A percentile compares a stretch with the other conserved stretches of the same genome.
phyloP scores from a whole-genome alignment of 129 eudicot genomes.

The Escallonia herrerae region DNA sequence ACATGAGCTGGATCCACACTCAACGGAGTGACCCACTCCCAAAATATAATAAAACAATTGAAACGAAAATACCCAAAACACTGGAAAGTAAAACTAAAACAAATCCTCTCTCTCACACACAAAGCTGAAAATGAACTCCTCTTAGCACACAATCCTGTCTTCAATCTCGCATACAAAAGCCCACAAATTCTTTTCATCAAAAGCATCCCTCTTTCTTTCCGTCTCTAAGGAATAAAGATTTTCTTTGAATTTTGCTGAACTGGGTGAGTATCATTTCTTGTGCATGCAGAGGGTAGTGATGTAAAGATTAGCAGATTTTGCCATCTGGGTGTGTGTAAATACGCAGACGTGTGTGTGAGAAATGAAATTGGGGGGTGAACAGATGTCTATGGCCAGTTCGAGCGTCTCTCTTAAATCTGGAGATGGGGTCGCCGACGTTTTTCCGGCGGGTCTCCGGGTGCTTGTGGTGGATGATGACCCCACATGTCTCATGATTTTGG shows the following conservation, averaged over 20 bases:
- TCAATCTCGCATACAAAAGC: constrained; percentile 15
- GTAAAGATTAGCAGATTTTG: too few relatives aligned
- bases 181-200: not conserved
- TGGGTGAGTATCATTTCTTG: not conserved
- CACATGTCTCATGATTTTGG: constrained; percentile 73
- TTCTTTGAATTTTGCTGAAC: not conserved
- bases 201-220: constrained; percentile 4
- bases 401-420: constrained; percentile 48
- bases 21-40: constrained; percentile 62
- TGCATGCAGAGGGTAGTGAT: too few relatives aligned
- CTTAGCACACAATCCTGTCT: constrained; percentile 46
- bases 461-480: constrained; percentile 95
- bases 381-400: constrained; percentile 40
- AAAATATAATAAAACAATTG: not conserved
- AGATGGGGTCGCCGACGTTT: constrained; percentile 49
- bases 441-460: constrained; percentile 90
- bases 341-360: constrained; percentile 5
- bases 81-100: constrained; percentile 1
- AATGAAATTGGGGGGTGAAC: constrained; percentile 45
- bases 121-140: constrained; percentile 20
- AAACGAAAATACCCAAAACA: constrained; percentile 1
- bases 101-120: not conserved
- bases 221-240: too few relatives aligned
- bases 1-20: constrained; percentile 97
- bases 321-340: too few relatives aligned